Percentiles rank a stretch among this genome's conserved stretches.
phyloP scores from a whole-genome alignment of 2,329 filamentous ascomycete genomes.

The Colletotrichum euphorbiae region DNA sequence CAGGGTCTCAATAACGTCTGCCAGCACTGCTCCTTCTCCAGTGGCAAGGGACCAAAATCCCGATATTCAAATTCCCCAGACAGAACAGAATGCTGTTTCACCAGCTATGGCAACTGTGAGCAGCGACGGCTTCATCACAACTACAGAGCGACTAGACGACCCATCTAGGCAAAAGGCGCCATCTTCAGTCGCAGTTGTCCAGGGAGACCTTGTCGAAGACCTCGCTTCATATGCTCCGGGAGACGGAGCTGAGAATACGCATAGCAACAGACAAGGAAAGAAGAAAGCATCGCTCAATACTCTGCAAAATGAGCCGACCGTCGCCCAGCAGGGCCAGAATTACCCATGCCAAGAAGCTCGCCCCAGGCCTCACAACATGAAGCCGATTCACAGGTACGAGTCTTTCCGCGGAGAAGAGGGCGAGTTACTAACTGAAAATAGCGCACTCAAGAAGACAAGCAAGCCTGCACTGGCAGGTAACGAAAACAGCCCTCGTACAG shows the following conservation, averaged over 20 bases:
- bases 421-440: background rate
- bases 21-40: background rate
- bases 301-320: background rate
- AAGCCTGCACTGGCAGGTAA: background rate
- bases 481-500: background rate
- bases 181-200: background rate
- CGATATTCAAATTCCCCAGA: background rate
- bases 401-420: background rate
- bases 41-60: too few relatives aligned
- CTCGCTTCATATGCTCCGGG: background rate
- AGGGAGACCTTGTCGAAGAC: background rate
- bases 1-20: conserved; percentile 16
- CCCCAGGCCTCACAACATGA: background rate
- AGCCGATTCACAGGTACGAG: conserved; percentile 19
- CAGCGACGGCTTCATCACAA: conserved; percentile 50
- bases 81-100: background rate
- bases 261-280: background rate
- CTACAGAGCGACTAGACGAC: background rate
- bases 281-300: background rate
- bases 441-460: conserved; percentile 22
- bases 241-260: background rate
- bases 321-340: background rate
- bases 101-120: conserved; percentile 49
- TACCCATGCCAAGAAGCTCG: background rate
- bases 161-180: background rate